Evolutionary conservation across 1,284 basidiomycete genomes (phyloP).

Genomic region (Grifola frondosa): DNA sequence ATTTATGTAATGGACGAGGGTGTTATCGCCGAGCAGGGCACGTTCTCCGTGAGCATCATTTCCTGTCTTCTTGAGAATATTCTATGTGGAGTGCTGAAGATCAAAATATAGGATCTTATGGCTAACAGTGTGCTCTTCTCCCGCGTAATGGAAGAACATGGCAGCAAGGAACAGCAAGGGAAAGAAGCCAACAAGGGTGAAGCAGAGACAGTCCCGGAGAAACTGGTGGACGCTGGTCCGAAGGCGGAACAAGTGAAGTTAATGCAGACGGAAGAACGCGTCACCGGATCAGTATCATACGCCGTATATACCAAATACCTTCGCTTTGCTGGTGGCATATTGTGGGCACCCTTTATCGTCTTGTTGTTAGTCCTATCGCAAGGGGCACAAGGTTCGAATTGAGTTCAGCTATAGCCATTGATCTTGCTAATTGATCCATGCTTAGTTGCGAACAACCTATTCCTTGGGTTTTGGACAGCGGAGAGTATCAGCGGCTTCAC

Average conservation of each 20-base stretch:
- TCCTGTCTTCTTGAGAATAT: background rate
- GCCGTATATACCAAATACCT: constrained; percentile 41
- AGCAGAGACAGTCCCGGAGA: constrained; percentile 25
- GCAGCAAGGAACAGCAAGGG: constrained; percentile 40
- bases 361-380: constrained; percentile 27
- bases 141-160: constrained; percentile 62
- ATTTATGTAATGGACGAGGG: constrained; percentile 79
- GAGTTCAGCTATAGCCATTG: too few species aligned
- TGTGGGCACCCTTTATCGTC: constrained; percentile 41
- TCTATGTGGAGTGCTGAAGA: background rate
- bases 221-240: constrained; percentile 28
- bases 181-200: constrained; percentile 26
- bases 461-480: constrained; percentile 42
- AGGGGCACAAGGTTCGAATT: constrained; percentile 30
- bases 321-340: constrained; percentile 47
- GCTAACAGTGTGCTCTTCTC: constrained; percentile 52
- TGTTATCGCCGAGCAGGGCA: constrained; percentile 61
- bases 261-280: constrained; percentile 40
- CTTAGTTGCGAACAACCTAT: constrained; percentile 39
- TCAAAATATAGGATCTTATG: constrained; percentile 47
- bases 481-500: constrained; percentile 42
- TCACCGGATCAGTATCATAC: constrained; percentile 32
- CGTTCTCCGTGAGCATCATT: constrained; percentile 48
- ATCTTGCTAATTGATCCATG: too few species aligned
- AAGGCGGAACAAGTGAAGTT: too few species aligned